These are phyloP conservation scores for Citrullus amarus DNA, from an alignment of 306 rosid genomes.

Conservation along the genomic window DNA sequence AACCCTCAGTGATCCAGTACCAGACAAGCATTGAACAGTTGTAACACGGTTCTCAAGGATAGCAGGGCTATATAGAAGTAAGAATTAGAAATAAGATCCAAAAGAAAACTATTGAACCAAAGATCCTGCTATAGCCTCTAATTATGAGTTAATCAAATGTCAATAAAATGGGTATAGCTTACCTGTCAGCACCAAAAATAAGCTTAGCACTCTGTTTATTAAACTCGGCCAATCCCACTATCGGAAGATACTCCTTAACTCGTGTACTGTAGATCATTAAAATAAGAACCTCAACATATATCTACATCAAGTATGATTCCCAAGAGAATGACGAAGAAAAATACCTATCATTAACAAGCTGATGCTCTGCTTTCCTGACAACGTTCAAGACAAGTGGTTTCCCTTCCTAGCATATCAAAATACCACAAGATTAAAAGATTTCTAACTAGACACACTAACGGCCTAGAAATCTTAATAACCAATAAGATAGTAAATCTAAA, in stretches of 20 bases:
- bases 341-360: constrained; percentile 43
- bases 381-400: constrained; percentile 93
- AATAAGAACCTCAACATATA: constrained; percentile 5
- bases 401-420: constrained; percentile 57
- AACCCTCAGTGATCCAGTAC: constrained; percentile 95
- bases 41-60: constrained; percentile 72
- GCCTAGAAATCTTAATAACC: background rate
- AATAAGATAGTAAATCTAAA: background rate
- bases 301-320: background rate
- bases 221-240: constrained; percentile 77
- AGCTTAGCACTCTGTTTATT: constrained; percentile 88
- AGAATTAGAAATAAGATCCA: background rate
- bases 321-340: constrained; percentile 5
- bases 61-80: constrained; percentile 56
- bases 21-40: constrained; percentile 91
- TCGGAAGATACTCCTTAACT: constrained; percentile 82
- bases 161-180: background rate
- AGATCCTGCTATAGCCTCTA: background rate
- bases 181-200: constrained; percentile 93
- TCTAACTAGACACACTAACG: background rate
- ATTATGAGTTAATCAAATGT: background rate
- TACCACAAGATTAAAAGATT: background rate
- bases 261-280: constrained; percentile 44
- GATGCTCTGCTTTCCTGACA: constrained; percentile 69
- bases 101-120: background rate